Conservation (phyloP, 2,329 filamentous ascomycete species). For the Orbilia brochopaga region DNA sequence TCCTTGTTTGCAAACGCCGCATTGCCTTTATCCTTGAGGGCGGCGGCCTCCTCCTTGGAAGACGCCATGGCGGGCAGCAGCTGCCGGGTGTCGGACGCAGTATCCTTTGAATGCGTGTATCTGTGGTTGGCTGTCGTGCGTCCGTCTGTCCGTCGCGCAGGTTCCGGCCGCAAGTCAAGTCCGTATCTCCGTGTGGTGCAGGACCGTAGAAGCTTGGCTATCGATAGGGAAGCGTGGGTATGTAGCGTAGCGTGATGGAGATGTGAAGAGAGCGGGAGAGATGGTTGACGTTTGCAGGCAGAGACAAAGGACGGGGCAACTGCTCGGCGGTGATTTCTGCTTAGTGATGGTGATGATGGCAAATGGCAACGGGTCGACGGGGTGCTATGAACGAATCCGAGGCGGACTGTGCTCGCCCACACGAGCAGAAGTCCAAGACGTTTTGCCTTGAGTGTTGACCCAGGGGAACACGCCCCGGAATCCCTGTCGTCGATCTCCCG, state of each 20-base stretch:
- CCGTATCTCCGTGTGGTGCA: no score
- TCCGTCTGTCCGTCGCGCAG: not conserved
- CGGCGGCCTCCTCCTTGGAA: conserved; percentile 70
- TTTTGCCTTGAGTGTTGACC: not conserved
- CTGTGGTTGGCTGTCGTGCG: conserved; percentile 2
- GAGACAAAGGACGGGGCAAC: no score
- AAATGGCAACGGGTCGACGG: no score
- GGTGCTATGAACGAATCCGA: no score
- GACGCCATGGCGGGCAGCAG: conserved; percentile 54
- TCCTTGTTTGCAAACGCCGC: conserved; percentile 87
- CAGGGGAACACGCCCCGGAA: not conserved
- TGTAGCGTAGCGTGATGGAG: no score
- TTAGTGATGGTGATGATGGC: no score
- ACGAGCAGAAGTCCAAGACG: conserved; percentile 1
- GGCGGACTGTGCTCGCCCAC: not conserved
- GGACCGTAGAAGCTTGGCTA: no score
- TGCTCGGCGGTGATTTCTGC: no score
- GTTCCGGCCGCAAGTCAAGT: no score
- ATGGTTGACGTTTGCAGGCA: no score
- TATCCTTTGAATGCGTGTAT: not conserved
- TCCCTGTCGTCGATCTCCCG: not conserved
- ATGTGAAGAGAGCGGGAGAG: no score
- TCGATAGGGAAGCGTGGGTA: no score
- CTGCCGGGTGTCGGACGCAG: conserved; percentile 37
- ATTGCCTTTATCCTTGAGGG: conserved; percentile 92